A percentile compares a stretch with the other conserved stretches of the same genome.
These are phyloP conservation scores for Aspergillus ochraceoroseus DNA, from an alignment of 2,329 filamentous ascomycete genomes.

Conservation along the genomic window DNA sequence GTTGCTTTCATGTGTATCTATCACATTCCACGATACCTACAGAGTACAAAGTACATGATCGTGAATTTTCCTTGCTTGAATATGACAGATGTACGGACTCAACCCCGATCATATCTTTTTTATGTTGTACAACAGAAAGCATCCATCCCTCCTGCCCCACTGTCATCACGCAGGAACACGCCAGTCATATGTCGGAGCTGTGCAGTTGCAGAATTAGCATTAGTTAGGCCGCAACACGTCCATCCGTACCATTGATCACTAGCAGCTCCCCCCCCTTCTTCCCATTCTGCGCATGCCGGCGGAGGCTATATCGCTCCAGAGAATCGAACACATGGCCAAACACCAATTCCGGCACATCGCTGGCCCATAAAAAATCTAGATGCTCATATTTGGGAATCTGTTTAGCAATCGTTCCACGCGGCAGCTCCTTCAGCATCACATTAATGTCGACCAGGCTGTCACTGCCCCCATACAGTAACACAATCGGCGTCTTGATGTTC, in stretches of 20 bases:
- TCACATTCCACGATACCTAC: too few species aligned
- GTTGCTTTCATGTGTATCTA: too few species aligned
- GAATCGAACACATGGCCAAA: slow-evolving; percentile 91
- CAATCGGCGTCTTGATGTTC: slow-evolving; percentile 94
- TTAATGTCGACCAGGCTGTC: slow-evolving; percentile 93
- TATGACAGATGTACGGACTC: too few species aligned
- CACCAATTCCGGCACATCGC: slow-evolving; percentile 75
- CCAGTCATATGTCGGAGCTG: not conserved
- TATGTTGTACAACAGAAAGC: slow-evolving; percentile 5
- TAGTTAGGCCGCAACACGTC: slow-evolving; percentile 9
- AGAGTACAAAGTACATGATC: too few species aligned
- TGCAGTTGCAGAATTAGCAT: slow-evolving; percentile 4
- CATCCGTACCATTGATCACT: slow-evolving; percentile 14
- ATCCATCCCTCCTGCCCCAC: slow-evolving; percentile 3
- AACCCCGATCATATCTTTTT: too few species aligned
- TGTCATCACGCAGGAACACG: slow-evolving; percentile 5
- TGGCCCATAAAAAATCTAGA: slow-evolving; percentile 91
- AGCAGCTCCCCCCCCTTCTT: slow-evolving; percentile 1
- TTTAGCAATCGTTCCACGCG: slow-evolving; percentile 74
- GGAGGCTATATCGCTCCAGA: slow-evolving; percentile 58
- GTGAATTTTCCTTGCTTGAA: too few species aligned
- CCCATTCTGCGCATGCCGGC: slow-evolving; percentile 1
- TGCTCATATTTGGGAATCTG: slow-evolving; percentile 93
- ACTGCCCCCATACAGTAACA: slow-evolving; percentile 86
- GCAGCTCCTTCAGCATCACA: slow-evolving; percentile 84